Conservation (phyloP, 164 flowering plant genomes). For the Amborella trichopoda region DNA sequence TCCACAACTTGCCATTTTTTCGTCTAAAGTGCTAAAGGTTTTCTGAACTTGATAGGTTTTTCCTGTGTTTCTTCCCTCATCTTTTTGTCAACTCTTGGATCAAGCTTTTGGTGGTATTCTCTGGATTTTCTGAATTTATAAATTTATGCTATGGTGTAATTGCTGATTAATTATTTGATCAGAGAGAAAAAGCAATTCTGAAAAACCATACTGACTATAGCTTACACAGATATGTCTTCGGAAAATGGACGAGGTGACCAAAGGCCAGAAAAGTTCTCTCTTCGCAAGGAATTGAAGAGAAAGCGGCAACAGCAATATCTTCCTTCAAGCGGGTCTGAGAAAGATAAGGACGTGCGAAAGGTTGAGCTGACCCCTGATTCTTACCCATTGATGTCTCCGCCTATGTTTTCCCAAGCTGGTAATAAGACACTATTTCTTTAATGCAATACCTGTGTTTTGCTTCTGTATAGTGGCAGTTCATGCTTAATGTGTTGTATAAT, state of each 20-base stretch:
- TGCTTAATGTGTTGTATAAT: too few relatives aligned
- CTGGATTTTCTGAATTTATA: too few relatives aligned
- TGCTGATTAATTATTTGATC: too few relatives aligned
- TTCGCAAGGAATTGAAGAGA: constrained; percentile 77
- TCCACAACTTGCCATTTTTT: too few relatives aligned
- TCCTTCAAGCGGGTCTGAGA: constrained; percentile 13
- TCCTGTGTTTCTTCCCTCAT: too few relatives aligned
- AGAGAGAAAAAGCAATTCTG: too few relatives aligned
- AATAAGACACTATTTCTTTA: constrained; percentile 5
- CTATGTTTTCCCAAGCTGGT: constrained; percentile 34
- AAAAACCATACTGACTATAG: too few relatives aligned
- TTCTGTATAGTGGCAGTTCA: neutral
- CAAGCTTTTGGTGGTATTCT: too few relatives aligned
- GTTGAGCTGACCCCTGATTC: constrained; percentile 7
- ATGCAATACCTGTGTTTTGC: neutral
- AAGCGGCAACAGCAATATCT: constrained; percentile 63
- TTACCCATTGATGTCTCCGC: constrained; percentile 8
- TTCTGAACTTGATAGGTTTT: too few relatives aligned
- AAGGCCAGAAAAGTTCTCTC: constrained; percentile 59
- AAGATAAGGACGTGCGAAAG: constrained; percentile 16
- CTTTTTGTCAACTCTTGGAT: too few relatives aligned
- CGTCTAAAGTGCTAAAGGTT: too few relatives aligned
- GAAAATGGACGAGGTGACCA: constrained; percentile 37
- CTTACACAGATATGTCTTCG: constrained; percentile 44
- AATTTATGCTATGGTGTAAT: too few relatives aligned